Percentiles rank a stretch among this genome's conserved stretches.
phyloP scores from a whole-genome alignment of 1,284 basidiomycete genomes.

The Cutaneotrichosporon sp. region DNA sequence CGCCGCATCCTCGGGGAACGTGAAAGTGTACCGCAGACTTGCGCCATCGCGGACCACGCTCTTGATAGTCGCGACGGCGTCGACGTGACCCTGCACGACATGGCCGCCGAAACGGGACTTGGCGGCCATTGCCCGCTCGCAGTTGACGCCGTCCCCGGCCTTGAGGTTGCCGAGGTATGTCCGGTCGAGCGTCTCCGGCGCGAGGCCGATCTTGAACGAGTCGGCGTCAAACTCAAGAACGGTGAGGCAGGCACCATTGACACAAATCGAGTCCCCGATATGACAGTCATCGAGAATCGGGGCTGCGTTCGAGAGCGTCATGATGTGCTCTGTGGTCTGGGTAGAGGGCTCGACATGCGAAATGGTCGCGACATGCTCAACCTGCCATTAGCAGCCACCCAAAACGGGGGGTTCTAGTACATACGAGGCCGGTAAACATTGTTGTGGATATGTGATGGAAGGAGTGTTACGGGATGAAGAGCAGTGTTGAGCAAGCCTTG shows the following conservation, averaged over 20 bases:
- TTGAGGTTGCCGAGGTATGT: conserved; percentile 83
- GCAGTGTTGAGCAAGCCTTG: too few relatives aligned
- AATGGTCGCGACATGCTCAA: conserved; percentile 46
- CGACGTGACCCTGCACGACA: conserved; percentile 97
- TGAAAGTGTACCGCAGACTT: conserved; percentile 75
- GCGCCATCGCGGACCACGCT: conserved; percentile 72
- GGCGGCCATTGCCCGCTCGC: conserved; percentile 91
- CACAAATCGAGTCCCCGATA: conserved; percentile 90
- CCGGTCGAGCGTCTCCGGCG: conserved; percentile 86
- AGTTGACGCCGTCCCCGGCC: conserved; percentile 78
- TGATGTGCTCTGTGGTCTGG: conserved; percentile 54
- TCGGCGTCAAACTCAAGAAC: conserved; percentile 71
- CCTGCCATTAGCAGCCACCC: conserved; percentile 23
- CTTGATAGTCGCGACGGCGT: conserved; percentile 74
- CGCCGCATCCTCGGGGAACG: conserved; percentile 60
- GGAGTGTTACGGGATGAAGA: too few relatives aligned
- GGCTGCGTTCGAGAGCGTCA: conserved; percentile 69
- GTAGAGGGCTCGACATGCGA: conserved; percentile 37
- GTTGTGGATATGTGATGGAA: background rate
- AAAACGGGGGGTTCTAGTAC: conserved; percentile 7
- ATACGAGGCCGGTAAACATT: conserved; percentile 49
- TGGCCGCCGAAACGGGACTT: conserved; percentile 93
- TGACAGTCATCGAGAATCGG: conserved; percentile 85
- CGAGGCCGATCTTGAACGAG: conserved; percentile 89
- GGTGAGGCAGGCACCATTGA: conserved; percentile 79